Conservation (phyloP, 2,329 filamentous ascomycete species). For the Teratosphaeria epicoccoides region DNA sequence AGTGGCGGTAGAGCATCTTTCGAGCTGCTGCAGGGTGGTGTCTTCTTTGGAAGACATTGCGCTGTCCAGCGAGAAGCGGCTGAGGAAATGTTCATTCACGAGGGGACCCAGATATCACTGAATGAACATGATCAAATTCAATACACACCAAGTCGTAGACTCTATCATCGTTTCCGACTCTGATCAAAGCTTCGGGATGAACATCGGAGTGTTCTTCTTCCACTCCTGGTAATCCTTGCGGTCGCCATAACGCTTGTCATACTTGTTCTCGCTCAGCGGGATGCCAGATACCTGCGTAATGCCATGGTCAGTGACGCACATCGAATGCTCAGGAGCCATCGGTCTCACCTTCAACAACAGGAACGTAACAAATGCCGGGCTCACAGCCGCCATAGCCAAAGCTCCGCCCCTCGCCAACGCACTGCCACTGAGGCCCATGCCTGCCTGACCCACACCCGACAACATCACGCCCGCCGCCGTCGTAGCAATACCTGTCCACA, state of each 20-base stretch:
- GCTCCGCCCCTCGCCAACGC: constrained; percentile 35
- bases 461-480: constrained; percentile 47
- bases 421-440: constrained; percentile 45
- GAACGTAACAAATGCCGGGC: constrained; percentile 55
- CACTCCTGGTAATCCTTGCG: constrained; percentile 56
- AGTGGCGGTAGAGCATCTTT: background rate
- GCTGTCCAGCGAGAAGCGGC: background rate
- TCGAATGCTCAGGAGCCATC: background rate
- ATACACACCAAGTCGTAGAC: background rate
- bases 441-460: constrained; percentile 43
- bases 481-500: constrained; percentile 59
- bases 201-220: constrained; percentile 56
- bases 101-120: background rate
- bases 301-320: background rate
- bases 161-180: background rate
- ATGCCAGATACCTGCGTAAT: constrained; percentile 40
- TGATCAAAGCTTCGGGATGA: constrained; percentile 50
- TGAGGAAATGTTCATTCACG: background rate
- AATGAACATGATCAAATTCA: background rate
- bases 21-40: background rate
- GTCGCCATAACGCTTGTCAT: constrained; percentile 53
- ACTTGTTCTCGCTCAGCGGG: constrained; percentile 57
- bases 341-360: constrained; percentile 50
- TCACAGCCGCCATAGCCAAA: constrained; percentile 43
- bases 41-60: background rate